These are phyloP conservation scores for Pyronema domesticum DNA, from an alignment of 495 filamentous ascomycete species.

Conservation along the genomic window DNA sequence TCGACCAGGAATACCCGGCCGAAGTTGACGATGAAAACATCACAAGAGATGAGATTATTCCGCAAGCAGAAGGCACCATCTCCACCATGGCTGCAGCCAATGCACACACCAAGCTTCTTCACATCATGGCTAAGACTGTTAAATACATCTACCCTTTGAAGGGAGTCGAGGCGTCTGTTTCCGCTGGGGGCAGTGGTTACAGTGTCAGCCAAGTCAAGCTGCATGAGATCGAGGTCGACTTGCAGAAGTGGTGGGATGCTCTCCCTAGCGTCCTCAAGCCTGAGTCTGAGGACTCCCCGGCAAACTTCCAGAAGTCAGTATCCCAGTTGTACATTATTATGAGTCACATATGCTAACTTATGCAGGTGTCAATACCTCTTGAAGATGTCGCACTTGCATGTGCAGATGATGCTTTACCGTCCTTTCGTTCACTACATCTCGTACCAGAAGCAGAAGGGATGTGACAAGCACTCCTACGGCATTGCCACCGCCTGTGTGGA, in stretches of 20 bases:
- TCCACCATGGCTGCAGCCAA: conserved; percentile 68
- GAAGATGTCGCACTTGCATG: conserved; percentile 72
- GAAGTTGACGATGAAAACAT: conserved; percentile 89
- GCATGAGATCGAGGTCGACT: conserved; percentile 72
- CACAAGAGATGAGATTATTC: conserved; percentile 52
- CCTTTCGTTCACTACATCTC: conserved; percentile 93
- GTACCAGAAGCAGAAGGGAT: conserved; percentile 41
- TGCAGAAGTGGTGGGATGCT: conserved; percentile 67
- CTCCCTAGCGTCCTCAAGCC: conserved; percentile 59
- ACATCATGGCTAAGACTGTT: conserved; percentile 67
- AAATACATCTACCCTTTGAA: conserved; percentile 84
- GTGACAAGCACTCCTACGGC: conserved; percentile 73
- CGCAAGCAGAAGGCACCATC: conserved; percentile 55
- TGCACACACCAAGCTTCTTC: conserved; percentile 62
- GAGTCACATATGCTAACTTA: conserved; percentile 9
- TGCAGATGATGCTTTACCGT: conserved; percentile 87
- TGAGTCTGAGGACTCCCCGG: conserved; percentile 46
- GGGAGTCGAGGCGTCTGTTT: conserved; percentile 40
- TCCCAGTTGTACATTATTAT: background rate
- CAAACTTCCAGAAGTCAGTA: conserved; percentile 57
- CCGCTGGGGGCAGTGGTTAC: conserved; percentile 35
- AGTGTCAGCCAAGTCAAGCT: conserved; percentile 78
- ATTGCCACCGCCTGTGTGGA: conserved; percentile 80
- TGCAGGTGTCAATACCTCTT: conserved; percentile 71
- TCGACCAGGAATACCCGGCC: conserved; percentile 73